Evolutionary conservation across 257 asterid species (phyloP).

Genomic region (Nicotiana attenuata): DNA sequence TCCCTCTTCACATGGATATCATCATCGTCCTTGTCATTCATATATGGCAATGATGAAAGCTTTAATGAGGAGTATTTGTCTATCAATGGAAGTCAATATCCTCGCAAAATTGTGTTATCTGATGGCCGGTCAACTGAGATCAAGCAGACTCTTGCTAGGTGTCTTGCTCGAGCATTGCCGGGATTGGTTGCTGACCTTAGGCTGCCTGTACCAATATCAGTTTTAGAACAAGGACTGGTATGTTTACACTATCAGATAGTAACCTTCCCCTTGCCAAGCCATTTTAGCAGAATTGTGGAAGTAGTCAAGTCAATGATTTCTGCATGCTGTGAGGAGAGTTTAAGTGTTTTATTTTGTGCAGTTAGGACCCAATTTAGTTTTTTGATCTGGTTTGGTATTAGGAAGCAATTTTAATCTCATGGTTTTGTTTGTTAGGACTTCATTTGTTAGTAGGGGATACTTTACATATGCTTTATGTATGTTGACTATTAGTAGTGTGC

Average conservation of each 20-base stretch:
- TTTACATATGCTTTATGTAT: neutral
- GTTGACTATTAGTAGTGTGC: neutral
- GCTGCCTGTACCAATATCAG: conserved; percentile 70
- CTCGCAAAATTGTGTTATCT: conserved; percentile 41
- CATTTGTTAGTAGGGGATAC: neutral
- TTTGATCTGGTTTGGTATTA: neutral
- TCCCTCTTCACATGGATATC: conserved; percentile 82
- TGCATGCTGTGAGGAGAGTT: neutral
- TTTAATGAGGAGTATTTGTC: conserved; percentile 58
- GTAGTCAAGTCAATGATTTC: neutral
- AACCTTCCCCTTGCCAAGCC: neutral
- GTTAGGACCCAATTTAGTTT: neutral
- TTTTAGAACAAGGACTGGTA: conserved; percentile 82
- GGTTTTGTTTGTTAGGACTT: neutral
- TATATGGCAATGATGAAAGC: conserved; percentile 75
- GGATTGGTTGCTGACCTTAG: conserved; percentile 76
- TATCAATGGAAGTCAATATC: conserved; percentile 83
- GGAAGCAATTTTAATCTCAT: neutral
- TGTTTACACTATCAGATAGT: conserved; percentile 8
- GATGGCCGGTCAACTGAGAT: conserved; percentile 86
- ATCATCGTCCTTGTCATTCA: conserved; percentile 82
- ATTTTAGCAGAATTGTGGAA: neutral
- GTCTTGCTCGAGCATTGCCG: conserved; percentile 84
- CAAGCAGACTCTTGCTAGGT: conserved; percentile 69
- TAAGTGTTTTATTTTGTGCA: neutral